These are phyloP conservation scores for Inga leiocalycina DNA, from an alignment of 306 rosid genomes.

Conservation along the genomic window DNA sequence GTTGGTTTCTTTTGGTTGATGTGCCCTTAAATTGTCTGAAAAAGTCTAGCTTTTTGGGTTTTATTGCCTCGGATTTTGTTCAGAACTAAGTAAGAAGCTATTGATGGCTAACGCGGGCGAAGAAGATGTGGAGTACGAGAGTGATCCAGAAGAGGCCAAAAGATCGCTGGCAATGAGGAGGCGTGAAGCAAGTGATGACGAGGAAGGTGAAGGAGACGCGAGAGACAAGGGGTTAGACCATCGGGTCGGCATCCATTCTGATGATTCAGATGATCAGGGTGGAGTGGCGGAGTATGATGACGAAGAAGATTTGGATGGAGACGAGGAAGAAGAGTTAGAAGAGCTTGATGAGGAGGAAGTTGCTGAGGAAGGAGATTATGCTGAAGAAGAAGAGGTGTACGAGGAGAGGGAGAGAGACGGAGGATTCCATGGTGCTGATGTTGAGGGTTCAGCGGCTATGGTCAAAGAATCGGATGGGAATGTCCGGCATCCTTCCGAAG, in stretches of 20 bases:
- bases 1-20: neutral
- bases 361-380: slow-evolving; percentile 29
- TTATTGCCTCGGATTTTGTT: slow-evolving; percentile 28
- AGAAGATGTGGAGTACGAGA: slow-evolving; percentile 80
- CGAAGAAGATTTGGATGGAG: slow-evolving; percentile 54
- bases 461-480: slow-evolving; percentile 50
- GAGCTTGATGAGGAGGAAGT: slow-evolving; percentile 42
- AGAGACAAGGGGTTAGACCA: slow-evolving; percentile 53
- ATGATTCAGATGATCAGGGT: slow-evolving; percentile 80
- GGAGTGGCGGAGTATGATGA: slow-evolving; percentile 85
- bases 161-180: slow-evolving; percentile 82
- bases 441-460: slow-evolving; percentile 36
- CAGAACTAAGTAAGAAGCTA: neutral
- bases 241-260: slow-evolving; percentile 55
- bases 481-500: slow-evolving; percentile 43
- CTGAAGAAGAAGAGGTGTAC: slow-evolving; percentile 36
- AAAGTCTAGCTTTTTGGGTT: slow-evolving; percentile 39
- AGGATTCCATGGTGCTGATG: slow-evolving; percentile 30
- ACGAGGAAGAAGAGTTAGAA: slow-evolving; percentile 48
- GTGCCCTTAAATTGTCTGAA: slow-evolving; percentile 3
- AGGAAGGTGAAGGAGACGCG: slow-evolving; percentile 61
- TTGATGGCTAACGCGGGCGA: slow-evolving; percentile 62
- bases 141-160: slow-evolving; percentile 87
- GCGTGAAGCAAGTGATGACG: slow-evolving; percentile 87
- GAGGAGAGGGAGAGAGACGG: slow-evolving; percentile 43